Evolutionary conservation across 2,329 filamentous ascomycete species (phyloP), one percentile per base, ranked within the genome.

Genomic region (Aspergillus ruber): DNA sequence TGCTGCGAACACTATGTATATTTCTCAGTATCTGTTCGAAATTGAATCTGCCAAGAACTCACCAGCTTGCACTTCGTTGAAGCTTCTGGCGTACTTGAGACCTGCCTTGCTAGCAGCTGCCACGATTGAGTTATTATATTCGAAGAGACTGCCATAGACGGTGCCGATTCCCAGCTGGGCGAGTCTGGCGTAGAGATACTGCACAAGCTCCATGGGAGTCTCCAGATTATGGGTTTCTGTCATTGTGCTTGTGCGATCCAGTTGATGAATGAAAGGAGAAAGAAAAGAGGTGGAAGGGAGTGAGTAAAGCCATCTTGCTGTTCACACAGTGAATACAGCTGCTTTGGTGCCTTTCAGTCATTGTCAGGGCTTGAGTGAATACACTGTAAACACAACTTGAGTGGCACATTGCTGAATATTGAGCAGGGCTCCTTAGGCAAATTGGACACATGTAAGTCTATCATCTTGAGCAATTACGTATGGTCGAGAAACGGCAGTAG

Each of bases 131-230:
- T 20, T 39, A 3, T 18, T 10, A 4, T 6, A 18, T 15, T 39
- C 36, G 17, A 18, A 17, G 3, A 20, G 10, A 4, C 17, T 18
- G 36, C 36, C 36, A 41, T 21, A 36, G 38, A 44, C 46, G 44
- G 42, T 42, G 42, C 17, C 44, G 48, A 44, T 55, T 10, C 56
- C 54, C 51, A 57, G 50, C 54, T 55, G 53, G 50, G 53, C 54
- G 54, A 58, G 48, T 48, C 49, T 42, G 33, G 25, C 27, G 23
- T 38, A 39, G 36, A 39, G 36, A 39, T 39, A 39, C 13, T 39
- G 15, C 10, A 20, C 17, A 12, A 39, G 36, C 17, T 17, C 17
- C 17, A 39, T 39, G n/a, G 36, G 36, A 12, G 36, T 7, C n/a
- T 36, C 10, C 12, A 20, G 36, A 3, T 10, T 18, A 4, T 39